Percentiles rank a stretch among this genome's conserved stretches.
Conservation (phyloP, 169 alveolate species). For the Eimeria falciformis region DNA sequence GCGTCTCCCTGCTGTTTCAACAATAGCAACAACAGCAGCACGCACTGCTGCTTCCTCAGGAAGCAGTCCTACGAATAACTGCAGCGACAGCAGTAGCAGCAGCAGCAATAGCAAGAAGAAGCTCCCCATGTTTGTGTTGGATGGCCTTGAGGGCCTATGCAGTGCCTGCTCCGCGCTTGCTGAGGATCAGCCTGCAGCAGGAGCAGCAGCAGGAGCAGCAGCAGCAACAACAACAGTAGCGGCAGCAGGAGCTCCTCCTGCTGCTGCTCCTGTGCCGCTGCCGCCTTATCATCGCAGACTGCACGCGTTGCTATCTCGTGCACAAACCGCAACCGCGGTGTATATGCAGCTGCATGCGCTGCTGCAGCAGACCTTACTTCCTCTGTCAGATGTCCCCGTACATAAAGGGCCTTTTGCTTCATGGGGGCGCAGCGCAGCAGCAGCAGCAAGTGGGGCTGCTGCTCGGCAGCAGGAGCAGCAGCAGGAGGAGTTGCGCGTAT, state of each 20-base stretch:
- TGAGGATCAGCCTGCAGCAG: constrained; percentile 20
- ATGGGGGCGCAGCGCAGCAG: background rate
- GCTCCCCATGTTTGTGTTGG: constrained; percentile 40
- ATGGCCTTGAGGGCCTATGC: constrained; percentile 60
- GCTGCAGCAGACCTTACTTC: constrained; percentile 53
- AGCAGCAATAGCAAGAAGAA: background rate
- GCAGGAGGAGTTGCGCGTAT: constrained; percentile 10
- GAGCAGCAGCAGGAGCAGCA: constrained; percentile 4
- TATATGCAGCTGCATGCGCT: constrained; percentile 38
- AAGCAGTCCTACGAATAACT: background rate
- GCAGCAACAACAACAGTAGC: constrained; percentile 21
- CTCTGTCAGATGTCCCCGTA: constrained; percentile 5
- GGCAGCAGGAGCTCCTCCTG: constrained; percentile 17
- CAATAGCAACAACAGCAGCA: too few species aligned
- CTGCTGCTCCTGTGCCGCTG: background rate
- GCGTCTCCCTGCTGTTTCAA: constrained; percentile 30
- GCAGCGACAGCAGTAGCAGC: constrained; percentile 57
- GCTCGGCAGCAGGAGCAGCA: constrained; percentile 36
- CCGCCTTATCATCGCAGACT: constrained; percentile 23
- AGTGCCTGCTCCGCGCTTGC: constrained; percentile 38
- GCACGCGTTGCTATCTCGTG: constrained; percentile 32
- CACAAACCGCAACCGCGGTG: constrained; percentile 38
- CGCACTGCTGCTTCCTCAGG: background rate
- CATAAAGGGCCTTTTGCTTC: background rate
- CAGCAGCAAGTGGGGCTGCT: constrained; percentile 10